A percentile compares a stretch with the other conserved stretches of the same genome.
Conservation (phyloP, 1,139 yeast genomes). For the Pichia sp. region DNA sequence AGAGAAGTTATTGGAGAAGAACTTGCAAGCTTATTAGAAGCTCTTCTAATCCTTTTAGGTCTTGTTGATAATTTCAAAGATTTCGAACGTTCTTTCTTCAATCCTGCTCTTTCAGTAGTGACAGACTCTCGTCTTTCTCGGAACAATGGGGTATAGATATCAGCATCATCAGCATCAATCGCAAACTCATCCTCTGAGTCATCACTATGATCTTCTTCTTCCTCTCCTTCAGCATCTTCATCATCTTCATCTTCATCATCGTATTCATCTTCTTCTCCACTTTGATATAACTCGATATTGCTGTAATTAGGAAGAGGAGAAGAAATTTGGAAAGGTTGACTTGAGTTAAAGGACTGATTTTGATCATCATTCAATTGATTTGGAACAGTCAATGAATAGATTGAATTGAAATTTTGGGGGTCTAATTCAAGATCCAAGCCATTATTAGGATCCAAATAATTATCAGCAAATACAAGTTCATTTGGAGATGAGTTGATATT, state of each 20-base stretch:
- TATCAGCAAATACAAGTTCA: conserved; percentile 7
- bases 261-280: conserved; percentile 21
- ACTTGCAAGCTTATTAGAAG: conserved; percentile 1
- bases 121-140: conserved; percentile 25
- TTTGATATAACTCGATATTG: conserved; percentile 1
- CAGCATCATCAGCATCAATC: conserved; percentile 11
- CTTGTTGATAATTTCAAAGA: conserved; percentile 11
- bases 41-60: conserved; percentile 11
- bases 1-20: conserved; percentile 1
- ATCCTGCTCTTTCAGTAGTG: conserved; percentile 17
- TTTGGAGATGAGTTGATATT: neutral
- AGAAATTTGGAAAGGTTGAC: conserved; percentile 1
- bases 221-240: conserved; percentile 20
- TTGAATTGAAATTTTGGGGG: conserved; percentile 16
- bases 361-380: conserved; percentile 10
- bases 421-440: neutral
- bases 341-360: neutral
- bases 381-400: conserved; percentile 24
- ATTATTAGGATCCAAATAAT: conserved; percentile 3
- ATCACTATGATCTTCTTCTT: conserved; percentile 12
- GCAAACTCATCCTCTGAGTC: conserved; percentile 13
- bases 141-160: conserved; percentile 24
- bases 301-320: conserved; percentile 6
- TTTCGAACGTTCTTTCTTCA: conserved; percentile 10
- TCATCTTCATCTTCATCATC: conserved; percentile 22